Evolutionary conservation across 2,329 filamentous ascomycete species (phyloP), one percentile per base, ranked within the genome.

Genomic region (Fusarium sp.): DNA sequence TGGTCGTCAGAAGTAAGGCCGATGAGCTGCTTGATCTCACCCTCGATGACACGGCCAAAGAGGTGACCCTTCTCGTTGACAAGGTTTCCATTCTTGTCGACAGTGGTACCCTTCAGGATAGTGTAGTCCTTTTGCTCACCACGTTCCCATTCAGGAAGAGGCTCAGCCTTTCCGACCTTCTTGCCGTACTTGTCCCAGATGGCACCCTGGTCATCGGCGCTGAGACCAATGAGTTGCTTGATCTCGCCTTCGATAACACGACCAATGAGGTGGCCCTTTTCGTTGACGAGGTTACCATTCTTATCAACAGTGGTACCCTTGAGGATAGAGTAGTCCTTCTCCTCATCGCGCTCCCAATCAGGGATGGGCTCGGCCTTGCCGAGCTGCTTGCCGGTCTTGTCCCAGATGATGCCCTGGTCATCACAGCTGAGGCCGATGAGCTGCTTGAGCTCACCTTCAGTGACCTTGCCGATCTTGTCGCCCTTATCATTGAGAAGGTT

Each of bases 351-450:
- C 71, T 86, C 82, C 25, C 82, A 75, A 56, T 80, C 78, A 2
- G 71, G 65, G 77, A 86, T 90, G 52, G 88, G 85, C 69, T 92
- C 88, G 3, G 85, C 87, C 57, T 82, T 85, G 29, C 88, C 88
- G 21, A 90, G 79, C 10, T 80, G 79, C 69, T 90, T 90, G 15
- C 88, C 88, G 6, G 45, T 65, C 15, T 80, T 84, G 68, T 90
- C 88, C 6, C 87, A 75, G 32, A 91, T 83, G 41, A 89, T 86
- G 6, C 88, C 88, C 46, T 90, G 86, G n/a, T 87, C 78, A 51
- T 90, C 88, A 17, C 89, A 86, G 29, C 79, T 76, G 70, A 87
- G 88, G 21, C 88, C 88, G 36, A 84, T 80, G n/a, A 90, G 80
- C 53, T 88, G 80, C 72, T 87, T 84, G 21, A 84, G 67, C 32